phyloP scores from a whole-genome alignment of 75 land plant genomes.

The Gnetum montanum region DNA sequence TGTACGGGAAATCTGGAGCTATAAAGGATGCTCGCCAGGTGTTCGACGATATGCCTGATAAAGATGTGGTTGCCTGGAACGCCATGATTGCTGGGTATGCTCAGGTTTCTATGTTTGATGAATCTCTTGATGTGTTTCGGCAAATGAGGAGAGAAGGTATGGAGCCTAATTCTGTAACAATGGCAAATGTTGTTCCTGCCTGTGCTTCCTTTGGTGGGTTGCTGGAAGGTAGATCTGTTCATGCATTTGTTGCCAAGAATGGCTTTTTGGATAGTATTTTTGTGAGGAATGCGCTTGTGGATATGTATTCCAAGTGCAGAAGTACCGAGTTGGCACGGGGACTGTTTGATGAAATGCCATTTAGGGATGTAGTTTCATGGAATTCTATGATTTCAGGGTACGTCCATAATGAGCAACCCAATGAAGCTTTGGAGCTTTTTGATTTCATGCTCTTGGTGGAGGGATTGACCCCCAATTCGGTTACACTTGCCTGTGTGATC shows the following conservation, averaged over 20 bases:
- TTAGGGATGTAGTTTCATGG: constrained; percentile 12
- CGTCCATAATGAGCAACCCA: constrained; percentile 10
- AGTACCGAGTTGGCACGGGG: constrained; percentile 7
- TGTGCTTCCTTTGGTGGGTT: constrained; percentile 8
- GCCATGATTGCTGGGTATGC: constrained; percentile 15
- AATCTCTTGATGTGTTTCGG: constrained; percentile 2
- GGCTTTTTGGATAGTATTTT: constrained; percentile 8
- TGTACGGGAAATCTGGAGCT: constrained; percentile 8
- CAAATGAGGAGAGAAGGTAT: constrained; percentile 4
- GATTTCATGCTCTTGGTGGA: constrained; percentile 7
- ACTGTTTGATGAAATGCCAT: constrained; percentile 5
- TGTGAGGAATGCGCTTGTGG: constrained; percentile 15
- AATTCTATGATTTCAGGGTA: constrained; percentile 13
- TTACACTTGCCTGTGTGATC: constrained; percentile 16
- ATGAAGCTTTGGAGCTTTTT: constrained; percentile 14
- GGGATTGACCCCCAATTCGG: constrained; percentile 3
- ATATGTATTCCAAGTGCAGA: constrained; percentile 25
- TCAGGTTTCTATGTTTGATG: constrained; percentile 4
- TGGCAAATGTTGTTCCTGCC: constrained; percentile 8
- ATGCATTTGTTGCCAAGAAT: neutral
- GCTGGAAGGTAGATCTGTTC: constrained; percentile 12
- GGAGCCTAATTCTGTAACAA: constrained; percentile 6
- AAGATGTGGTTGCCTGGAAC: constrained; percentile 13
- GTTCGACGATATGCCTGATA: constrained; percentile 5
- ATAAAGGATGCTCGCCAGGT: constrained; percentile 16